These are phyloP conservation scores for Candida suzukii DNA, from an alignment of 805 yeast genomes.

Conservation along the genomic window DNA sequence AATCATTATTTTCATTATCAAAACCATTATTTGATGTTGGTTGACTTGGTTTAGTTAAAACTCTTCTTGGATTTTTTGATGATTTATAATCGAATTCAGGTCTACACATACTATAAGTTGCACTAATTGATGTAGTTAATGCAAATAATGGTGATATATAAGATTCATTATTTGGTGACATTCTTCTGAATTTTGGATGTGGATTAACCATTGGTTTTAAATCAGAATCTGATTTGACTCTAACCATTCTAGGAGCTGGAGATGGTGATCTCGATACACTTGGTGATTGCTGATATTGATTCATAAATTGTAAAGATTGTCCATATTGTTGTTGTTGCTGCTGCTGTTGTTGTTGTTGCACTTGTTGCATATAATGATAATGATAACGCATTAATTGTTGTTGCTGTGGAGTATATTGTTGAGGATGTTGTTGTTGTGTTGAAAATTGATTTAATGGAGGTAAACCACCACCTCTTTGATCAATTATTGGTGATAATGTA, in stretches of 20 bases:
- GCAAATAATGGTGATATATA: conserved; percentile 78
- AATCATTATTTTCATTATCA: conserved; percentile 87
- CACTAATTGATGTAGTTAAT: conserved; percentile 65
- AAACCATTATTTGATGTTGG: conserved; percentile 73
- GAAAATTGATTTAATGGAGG: not conserved
- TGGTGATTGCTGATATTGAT: not conserved
- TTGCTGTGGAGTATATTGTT: not conserved
- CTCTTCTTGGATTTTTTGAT: conserved; percentile 84
- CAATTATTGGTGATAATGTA: not conserved
- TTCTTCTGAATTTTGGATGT: conserved; percentile 66
- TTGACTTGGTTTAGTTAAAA: conserved; percentile 86
- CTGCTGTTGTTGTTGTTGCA: conserved; percentile 9
- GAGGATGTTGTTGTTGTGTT: not conserved
- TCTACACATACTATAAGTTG: conserved; percentile 80
- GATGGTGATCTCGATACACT: not conserved
- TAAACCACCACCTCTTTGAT: not conserved
- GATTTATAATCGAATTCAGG: conserved; percentile 79
- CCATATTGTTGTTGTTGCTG: conserved; percentile 1
- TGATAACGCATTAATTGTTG: not conserved
- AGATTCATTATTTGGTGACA: conserved; percentile 48
- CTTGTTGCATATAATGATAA: not conserved
- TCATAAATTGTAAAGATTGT: too few relatives aligned
- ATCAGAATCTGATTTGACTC: conserved; percentile 38
- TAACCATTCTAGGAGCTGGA: conserved; percentile 40
- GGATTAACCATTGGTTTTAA: conserved; percentile 52